Evolutionary conservation across 2,329 filamentous ascomycete genomes (phyloP), one percentile per base, ranked within the genome.

Genomic region (Sclerotinia glacialis): DNA sequence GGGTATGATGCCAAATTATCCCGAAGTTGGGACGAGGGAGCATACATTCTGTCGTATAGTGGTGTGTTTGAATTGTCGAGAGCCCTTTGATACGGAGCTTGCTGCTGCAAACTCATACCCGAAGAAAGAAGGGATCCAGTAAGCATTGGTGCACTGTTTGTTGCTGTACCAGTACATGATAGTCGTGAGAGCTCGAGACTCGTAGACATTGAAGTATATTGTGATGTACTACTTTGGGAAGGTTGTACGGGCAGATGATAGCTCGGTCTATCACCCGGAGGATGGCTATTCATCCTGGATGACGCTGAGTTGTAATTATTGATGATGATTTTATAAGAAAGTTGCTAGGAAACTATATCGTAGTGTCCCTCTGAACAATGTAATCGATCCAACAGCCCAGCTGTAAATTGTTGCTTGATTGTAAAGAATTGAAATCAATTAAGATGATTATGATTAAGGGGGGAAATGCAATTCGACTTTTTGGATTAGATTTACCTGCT

Each of bases 401-500:
- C 56, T 60, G 56, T 28, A 37, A 60, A 60, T 23, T 2, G 28
- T 49, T 60, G 42, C 44, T 37, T 49, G 56, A 21, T 26, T 49
- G 28, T 60, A 9, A 60, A 60, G 56, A 34, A 11, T 60, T 37
- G 28, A 60, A 60, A 21, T 9, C 21, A 16, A 60, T 60, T 60
- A 60, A 60, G 28, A 60, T 47, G 47, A 37, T 46, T 60, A 46
- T 23, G 3, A 46, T 18, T 49, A 16, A 46, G 21, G 5, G 18
- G 40, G 40, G 11, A 37, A 37, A n/a, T n/a, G n/a, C n/a, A n/a
- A n/a, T n/a, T n/a, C n/a, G n/a, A n/a, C n/a, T n/a, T n/a, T n/a
- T n/a, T n/a, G n/a, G n/a, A n/a, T n/a, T n/a, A n/a, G n/a, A n/a
- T n/a, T n/a, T n/a, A n/a, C n/a, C n/a, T n/a, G n/a, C n/a, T n/a